These are phyloP conservation scores for Metschnikowia matae DNA, from an alignment of 805 yeast genomes.

Conservation along the genomic window DNA sequence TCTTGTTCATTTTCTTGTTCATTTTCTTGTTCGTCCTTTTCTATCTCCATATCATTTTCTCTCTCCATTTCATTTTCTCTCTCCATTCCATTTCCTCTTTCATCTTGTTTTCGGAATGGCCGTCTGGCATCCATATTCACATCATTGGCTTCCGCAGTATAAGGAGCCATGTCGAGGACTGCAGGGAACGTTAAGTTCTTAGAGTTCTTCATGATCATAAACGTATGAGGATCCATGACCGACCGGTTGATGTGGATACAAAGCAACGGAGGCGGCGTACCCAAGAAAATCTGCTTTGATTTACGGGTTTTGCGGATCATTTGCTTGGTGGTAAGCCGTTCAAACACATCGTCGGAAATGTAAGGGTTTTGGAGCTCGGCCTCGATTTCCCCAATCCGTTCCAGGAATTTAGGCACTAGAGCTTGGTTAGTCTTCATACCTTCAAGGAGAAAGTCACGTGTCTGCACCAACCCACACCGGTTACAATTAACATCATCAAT, in stretches of 20 bases:
- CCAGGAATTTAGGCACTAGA: constrained; percentile 26
- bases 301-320: constrained; percentile 73
- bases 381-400: constrained; percentile 30
- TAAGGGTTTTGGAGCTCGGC: constrained; percentile 58
- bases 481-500: constrained; percentile 94
- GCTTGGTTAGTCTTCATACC: constrained; percentile 34
- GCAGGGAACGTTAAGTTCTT: constrained; percentile 77
- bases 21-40: neutral
- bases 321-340: constrained; percentile 66
- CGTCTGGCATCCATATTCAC: constrained; percentile 77
- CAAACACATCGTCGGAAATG: constrained; percentile 77
- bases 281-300: constrained; percentile 75
- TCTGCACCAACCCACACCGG: constrained; percentile 74
- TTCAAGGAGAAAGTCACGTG: constrained; percentile 45
- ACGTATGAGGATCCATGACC: constrained; percentile 84
- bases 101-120: constrained; percentile 65
- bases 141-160: constrained; percentile 63
- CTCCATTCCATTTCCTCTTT: constrained; percentile 19
- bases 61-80: neutral
- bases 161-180: constrained; percentile 61
- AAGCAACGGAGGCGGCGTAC: constrained; percentile 78
- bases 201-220: constrained; percentile 76
- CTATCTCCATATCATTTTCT: neutral
- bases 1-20: constrained; percentile 5
- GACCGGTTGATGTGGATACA: constrained; percentile 89